Evolutionary conservation across 495 filamentous ascomycete genomes (phyloP), one percentile per base, ranked within the genome.

Genomic region (Clohesyomyces aquaticus): DNA sequence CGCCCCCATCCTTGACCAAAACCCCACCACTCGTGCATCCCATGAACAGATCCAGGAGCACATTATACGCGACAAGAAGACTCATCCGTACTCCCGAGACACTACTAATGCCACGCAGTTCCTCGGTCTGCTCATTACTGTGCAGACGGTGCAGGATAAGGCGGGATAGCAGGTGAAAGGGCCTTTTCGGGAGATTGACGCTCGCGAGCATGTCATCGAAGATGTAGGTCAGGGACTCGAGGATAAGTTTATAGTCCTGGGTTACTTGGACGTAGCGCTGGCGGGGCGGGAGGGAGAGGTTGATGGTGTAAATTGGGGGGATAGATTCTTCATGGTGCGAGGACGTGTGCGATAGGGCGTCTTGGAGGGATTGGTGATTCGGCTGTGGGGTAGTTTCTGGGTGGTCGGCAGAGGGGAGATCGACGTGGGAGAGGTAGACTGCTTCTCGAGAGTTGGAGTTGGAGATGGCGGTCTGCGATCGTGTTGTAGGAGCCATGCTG

Each of bases 1-100:
- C 26, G 54, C 67, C 25, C 26, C 25, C 35, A 0, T 71, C 64
- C 29, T 74, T 67, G 1, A 76, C 56, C 23, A 72, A 60, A 0
- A 77, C 78, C 1, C 75, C 85, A 18, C 86, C 86, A 67, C 83
- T 87, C 16, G 85, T 87, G 68, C 86, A 89, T 1, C 87, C 87
- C 76, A 89, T 82, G 23, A 88, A 75, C 14, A 81, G 69, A 72
- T 89, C 87, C 3, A 89, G 79, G 4, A 87, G 71, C 11, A 83
- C 81, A 64, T 88, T 88, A 53, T 87, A 76, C 6, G 79, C 80
- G 1, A 88, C 79, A 2, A 89, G 73, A 4, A 88, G 71, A 67
- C 84, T 84, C 72, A 88, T 72, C 11, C 79, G 75, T 23, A 88
- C 76, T 0, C 80, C 83, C 6, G 79, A 80, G 10, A 71, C 75